Base-by-base conservation (phyloP, 169 alveolate species). In the Plasmodium inui region DNA sequence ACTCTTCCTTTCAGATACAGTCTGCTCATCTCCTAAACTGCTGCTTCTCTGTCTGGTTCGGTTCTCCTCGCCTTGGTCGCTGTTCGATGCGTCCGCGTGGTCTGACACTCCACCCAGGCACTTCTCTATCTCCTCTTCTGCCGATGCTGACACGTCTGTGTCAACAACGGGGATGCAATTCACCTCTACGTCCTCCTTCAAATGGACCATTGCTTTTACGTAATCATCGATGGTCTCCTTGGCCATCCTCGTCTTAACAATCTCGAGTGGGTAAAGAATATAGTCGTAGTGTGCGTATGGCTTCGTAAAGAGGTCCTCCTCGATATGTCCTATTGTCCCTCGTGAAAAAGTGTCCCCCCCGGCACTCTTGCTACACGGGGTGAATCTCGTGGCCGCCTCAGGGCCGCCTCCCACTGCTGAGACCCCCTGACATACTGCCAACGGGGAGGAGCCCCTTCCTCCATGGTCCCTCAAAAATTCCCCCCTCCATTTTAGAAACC, bases 201-300 rank as follows among this genome's bases (percentile, higher is more conserved):
- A 19, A 1, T 30, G 44, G 1, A 61, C 57, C 94, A 88, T 88
- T 8, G 85, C 57, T 8, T 78, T 88, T 79, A 88, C n/a, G 17
- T 88, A 88, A 79, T 88, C 90, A 14, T 57, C 71, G 30, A 88
- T 78, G 3, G 46, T 57, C 70, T 79, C 82, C 28, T 85, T 71
- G 46, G 67, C n/a, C 0, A 55, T 5, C 14, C 26, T 88, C 9
- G 19, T 39, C 32, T 79, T 50, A 78, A 76, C 7, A 19, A 88
- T 50, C 61, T 88, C 94, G 7, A 8, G 14, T 14, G 94, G 94
- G 50, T 39, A 57, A 14, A 88, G 39, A 26, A 88, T 50, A 79
- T 88, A 32, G 14, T 88, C 94, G 46, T 80, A 78, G 50, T 88
- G 94, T 39, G 79, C 76, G 17, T 74, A 39, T 9, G 73, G 34